Conservation (phyloP, 768 basidiomycete species). For the Pisolithus albus region DNA sequence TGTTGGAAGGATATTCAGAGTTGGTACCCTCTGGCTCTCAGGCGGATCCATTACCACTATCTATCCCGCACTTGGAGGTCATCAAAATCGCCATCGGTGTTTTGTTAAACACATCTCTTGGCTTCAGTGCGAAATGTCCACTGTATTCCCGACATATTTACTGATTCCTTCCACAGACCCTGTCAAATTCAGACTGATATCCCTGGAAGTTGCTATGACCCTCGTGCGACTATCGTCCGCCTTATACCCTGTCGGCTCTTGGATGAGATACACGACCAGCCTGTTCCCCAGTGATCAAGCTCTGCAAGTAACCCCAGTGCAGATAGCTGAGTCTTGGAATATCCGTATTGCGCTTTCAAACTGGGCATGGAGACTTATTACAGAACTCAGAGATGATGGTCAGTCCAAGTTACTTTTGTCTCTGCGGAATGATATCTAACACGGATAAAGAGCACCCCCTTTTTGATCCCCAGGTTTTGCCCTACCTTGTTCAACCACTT, state of each 20-base stretch:
- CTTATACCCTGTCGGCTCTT: constrained; percentile 69
- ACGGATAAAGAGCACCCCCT: constrained; percentile 42
- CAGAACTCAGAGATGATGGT: constrained; percentile 70
- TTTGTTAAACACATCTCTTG: constrained; percentile 69
- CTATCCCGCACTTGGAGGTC: constrained; percentile 60
- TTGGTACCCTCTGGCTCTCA: constrained; percentile 33
- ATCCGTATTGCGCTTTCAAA: constrained; percentile 57
- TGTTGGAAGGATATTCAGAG: constrained; percentile 61
- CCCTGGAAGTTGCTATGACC: constrained; percentile 60
- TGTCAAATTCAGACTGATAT: constrained; percentile 60
- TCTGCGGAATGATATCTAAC: constrained; percentile 1
- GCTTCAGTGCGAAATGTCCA: constrained; percentile 51
- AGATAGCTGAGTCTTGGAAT: constrained; percentile 52
- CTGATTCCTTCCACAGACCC: constrained; percentile 43
- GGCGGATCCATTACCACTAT: constrained; percentile 43
- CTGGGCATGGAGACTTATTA: constrained; percentile 76
- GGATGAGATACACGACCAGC: constrained; percentile 36
- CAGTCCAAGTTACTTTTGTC: constrained; percentile 7
- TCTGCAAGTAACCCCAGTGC: constrained; percentile 18
- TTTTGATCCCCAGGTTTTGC: constrained; percentile 57
- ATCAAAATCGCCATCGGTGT: constrained; percentile 75
- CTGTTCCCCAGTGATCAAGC: constrained; percentile 18
- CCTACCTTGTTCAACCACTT: constrained; percentile 53
- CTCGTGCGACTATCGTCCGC: constrained; percentile 60
- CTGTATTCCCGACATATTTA: constrained; percentile 1